Conservation (phyloP, 441 rosid species). For the Pelargonium cotyledonis region DNA sequence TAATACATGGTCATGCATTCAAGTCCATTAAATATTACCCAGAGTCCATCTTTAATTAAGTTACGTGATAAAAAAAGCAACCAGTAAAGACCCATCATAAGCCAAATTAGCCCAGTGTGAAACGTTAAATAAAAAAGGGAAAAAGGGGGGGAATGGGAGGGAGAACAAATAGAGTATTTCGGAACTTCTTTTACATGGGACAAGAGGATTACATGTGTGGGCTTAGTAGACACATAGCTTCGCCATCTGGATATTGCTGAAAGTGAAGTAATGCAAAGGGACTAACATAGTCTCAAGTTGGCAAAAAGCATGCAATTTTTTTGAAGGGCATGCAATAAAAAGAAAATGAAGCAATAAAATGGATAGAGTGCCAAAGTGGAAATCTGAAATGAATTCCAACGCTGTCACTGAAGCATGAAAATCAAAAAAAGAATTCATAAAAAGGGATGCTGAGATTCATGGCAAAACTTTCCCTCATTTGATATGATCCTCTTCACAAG, state of each 20-base stretch:
- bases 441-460: background rate
- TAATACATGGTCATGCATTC: constrained; percentile 19
- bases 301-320: no score
- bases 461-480: background rate
- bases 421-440: no score
- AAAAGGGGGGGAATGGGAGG: background rate
- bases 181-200: background rate
- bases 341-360: no score
- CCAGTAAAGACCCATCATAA: background rate
- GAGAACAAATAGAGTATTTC: background rate
- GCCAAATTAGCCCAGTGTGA: background rate
- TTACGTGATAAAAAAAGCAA: background rate
- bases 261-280: no score
- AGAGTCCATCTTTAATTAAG: constrained; percentile 3
- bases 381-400: no score
- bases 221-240: background rate
- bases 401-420: no score
- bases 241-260: no score
- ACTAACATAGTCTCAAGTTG: no score
- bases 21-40: background rate
- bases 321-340: no score
- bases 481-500: background rate
- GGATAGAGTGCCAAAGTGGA: no score
- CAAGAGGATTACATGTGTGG: background rate
- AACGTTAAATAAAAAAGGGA: background rate